Evolutionary conservation across 768 basidiomycete species (phyloP).

Genomic region (Auriscalpium vulgare): DNA sequence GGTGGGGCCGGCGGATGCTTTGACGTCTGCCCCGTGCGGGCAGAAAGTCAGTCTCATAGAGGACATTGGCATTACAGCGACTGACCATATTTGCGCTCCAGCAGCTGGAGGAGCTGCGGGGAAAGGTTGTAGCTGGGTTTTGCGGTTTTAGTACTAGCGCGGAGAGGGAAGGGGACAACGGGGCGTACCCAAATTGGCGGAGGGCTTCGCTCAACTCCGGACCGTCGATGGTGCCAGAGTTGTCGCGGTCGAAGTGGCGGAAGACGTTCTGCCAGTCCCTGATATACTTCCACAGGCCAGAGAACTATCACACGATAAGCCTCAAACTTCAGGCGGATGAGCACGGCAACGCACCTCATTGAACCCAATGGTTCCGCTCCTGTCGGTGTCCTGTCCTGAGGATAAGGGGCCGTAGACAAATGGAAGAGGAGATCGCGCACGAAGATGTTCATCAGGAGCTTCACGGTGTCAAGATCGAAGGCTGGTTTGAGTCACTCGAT

Average conservation of each 20-base stretch:
- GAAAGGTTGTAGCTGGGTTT: slow-evolving; percentile 51
- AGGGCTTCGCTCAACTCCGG: slow-evolving; percentile 63
- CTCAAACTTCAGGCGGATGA: neutral
- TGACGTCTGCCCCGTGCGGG: neutral
- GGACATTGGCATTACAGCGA: neutral
- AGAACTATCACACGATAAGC: slow-evolving; percentile 34
- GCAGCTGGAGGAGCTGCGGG: slow-evolving; percentile 53
- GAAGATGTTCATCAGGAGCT: slow-evolving; percentile 77
- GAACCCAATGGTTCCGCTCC: slow-evolving; percentile 73
- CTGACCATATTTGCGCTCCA: slow-evolving; percentile 78
- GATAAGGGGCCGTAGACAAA: neutral
- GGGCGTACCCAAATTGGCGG: slow-evolving; percentile 55
- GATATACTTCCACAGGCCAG: slow-evolving; percentile 78
- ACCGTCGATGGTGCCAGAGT: slow-evolving; percentile 70
- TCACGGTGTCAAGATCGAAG: slow-evolving; percentile 82
- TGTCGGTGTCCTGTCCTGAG: slow-evolving; percentile 49
- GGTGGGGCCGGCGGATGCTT: slow-evolving; percentile 20
- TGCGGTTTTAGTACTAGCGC: neutral
- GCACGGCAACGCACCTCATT: slow-evolving; percentile 45
- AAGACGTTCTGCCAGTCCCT: slow-evolving; percentile 87
- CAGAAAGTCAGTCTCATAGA: neutral
- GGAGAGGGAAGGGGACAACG: neutral
- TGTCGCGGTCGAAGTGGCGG: slow-evolving; percentile 77
- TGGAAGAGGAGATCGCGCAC: slow-evolving; percentile 33
- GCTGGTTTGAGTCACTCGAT: slow-evolving; percentile 29